Evolutionary conservation across 768 basidiomycete species (phyloP).

Genomic region (Pleurotus citrinopileatus): DNA sequence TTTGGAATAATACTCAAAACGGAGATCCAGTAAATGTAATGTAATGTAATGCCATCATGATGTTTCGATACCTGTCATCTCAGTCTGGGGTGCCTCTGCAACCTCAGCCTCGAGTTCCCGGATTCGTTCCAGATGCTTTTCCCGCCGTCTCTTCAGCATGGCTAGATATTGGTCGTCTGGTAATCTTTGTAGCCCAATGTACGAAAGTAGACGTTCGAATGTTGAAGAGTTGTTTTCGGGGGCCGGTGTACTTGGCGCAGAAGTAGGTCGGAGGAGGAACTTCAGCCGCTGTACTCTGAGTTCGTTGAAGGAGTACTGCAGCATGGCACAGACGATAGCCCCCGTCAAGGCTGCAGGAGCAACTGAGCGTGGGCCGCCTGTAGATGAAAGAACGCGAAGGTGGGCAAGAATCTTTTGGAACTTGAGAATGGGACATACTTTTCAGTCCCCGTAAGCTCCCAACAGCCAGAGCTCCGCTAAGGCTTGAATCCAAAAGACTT

Average conservation of each 20-base stretch:
- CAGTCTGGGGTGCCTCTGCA: no score
- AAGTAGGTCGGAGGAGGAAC: slow-evolving; percentile 32
- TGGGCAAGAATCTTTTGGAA: not conserved
- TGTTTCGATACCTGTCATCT: no score
- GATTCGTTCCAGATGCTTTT: slow-evolving; percentile 53
- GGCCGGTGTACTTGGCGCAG: slow-evolving; percentile 14
- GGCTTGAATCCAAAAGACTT: slow-evolving; percentile 64
- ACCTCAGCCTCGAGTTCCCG: slow-evolving; percentile 49
- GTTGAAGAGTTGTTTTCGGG: slow-evolving; percentile 15
- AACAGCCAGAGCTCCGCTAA: slow-evolving; percentile 71
- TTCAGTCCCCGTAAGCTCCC: slow-evolving; percentile 52
- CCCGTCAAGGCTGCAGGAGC: slow-evolving; percentile 60
- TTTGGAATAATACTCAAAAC: slow-evolving; percentile 43
- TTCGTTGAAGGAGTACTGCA: slow-evolving; percentile 75
- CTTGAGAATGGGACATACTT: slow-evolving; percentile 43
- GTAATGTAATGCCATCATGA: slow-evolving; percentile 8
- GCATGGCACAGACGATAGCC: slow-evolving; percentile 50
- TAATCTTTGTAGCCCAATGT: slow-evolving; percentile 52
- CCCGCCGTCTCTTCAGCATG: slow-evolving; percentile 55
- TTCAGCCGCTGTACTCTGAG: slow-evolving; percentile 56
- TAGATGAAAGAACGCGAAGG: slow-evolving; percentile 5
- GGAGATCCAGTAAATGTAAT: slow-evolving; percentile 1
- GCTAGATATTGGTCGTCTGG: slow-evolving; percentile 73
- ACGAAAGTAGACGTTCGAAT: slow-evolving; percentile 36
- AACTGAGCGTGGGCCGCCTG: slow-evolving; percentile 62